Evolutionary conservation across 1,139 yeast genomes (phyloP), one percentile per base, ranked within the genome.

Genomic region (Scheffersomyces quercinus): DNA sequence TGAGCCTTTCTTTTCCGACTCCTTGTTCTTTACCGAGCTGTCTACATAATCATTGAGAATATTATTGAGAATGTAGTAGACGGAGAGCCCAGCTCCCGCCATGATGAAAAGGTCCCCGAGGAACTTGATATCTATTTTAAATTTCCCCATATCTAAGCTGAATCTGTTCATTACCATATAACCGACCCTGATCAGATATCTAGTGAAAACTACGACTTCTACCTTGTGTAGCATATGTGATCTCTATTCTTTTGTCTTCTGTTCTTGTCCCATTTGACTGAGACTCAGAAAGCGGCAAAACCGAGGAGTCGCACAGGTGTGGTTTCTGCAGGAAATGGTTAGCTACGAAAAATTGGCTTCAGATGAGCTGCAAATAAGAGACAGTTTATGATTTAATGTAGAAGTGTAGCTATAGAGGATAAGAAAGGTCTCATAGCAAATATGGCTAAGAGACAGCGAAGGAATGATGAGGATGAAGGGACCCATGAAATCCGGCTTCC

Each of bases 11-110:
- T 81, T 82, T 62, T 83, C 83, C 24, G 81, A 72, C 49, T 85
- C 95, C 58, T 76, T 80, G 30, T 81, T 79, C 50, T 81, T 81
- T 2, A 83, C 72, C 2, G 79, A 64, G 31, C 77, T 76, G n/a
- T 70, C 77, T 37, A 69, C 63, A 16, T 75, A 72, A 41, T 82
- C 88, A 44, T 73, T 77, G 40, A 83, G 56, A 28, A 87, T 67
- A 40, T 80, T 82, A 51, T 77, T 80, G 42, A 87, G 60, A 55
- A 88, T 68, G 59, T 87, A 88, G 61, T 87, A 88, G 51, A 87
- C 79, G 1, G 95, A 85, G 30, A 87, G 73, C n/a, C 91, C 85
- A 1, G 96, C 91, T 11, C 96, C 96, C 2, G 89, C 73, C 43
- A 88, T 74, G 45, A 88, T 77, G 36, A 88, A 84, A 12, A 87